Conservation (phyloP, 208 protist genomes). For the Acanthamoeba royreba region DNA sequence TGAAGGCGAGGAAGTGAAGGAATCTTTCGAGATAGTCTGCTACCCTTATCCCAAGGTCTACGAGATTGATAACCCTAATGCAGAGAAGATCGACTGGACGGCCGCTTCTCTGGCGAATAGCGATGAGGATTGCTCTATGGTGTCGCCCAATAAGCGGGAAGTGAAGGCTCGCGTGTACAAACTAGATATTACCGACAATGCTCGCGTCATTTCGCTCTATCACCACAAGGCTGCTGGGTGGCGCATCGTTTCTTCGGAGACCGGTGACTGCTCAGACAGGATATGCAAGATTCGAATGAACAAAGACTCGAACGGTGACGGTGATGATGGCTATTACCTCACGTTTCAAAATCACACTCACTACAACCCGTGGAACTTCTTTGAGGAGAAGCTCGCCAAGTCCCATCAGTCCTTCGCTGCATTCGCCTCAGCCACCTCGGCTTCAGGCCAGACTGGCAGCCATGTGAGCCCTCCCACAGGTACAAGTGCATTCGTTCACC, state of each 20-base stretch:
- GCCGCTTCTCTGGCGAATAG: not conserved
- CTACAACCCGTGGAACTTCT: constrained; percentile 27
- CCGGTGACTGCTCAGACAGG: not conserved
- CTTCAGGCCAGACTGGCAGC: not conserved
- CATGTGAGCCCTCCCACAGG: not conserved
- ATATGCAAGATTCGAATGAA: not conserved
- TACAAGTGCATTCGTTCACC: not conserved
- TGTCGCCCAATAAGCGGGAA: not conserved
- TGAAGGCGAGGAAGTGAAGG: not conserved
- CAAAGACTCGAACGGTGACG: not conserved
- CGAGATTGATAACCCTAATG: not conserved
- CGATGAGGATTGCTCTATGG: too few species aligned
- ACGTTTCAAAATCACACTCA: not conserved
- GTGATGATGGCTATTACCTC: not conserved
- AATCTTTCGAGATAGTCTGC: not conserved
- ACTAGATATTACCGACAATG: not conserved
- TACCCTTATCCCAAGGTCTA: not conserved
- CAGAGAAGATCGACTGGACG: not conserved
- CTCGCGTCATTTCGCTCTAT: not conserved
- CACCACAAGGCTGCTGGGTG: not conserved
- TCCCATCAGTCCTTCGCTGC: not conserved
- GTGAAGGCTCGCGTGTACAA: not conserved
- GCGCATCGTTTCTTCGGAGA: not conserved
- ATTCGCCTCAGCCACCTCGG: not conserved
- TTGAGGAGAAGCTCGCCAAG: not conserved